A percentile compares a stretch with the other conserved stretches of the same genome.
These are phyloP conservation scores for Tinospora cordifolia DNA, from an alignment of 164 flowering plant genomes.

Conservation along the genomic window DNA sequence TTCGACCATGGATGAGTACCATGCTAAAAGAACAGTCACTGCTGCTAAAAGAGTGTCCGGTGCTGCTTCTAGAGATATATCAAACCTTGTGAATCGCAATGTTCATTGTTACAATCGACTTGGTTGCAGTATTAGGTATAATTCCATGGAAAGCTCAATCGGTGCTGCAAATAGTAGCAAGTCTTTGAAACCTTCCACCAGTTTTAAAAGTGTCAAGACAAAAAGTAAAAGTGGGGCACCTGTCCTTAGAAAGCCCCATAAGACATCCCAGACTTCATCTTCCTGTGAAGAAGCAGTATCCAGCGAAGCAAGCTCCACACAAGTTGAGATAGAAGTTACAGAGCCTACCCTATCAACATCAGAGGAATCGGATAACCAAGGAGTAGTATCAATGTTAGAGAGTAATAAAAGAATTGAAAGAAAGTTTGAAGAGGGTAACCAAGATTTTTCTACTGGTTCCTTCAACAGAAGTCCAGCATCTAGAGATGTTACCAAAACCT, in stretches of 20 bases:
- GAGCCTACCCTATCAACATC: constrained; percentile 21
- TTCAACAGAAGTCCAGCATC: constrained; percentile 26
- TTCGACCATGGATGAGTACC: constrained; percentile 43
- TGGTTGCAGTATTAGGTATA: constrained; percentile 62
- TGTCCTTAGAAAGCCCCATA: constrained; percentile 23
- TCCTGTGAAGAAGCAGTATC: constrained; percentile 34
- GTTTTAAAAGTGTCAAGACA: constrained; percentile 47
- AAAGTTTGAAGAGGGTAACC: constrained; percentile 24
- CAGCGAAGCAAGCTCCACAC: constrained; percentile 36
- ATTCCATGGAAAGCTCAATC: constrained; percentile 25
- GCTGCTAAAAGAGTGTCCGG: constrained; percentile 36
- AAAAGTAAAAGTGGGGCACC: constrained; percentile 27
- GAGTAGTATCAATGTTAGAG: constrained; percentile 28
- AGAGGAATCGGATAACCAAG: constrained; percentile 30
- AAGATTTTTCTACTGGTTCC: constrained; percentile 20
- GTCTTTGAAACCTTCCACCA: constrained; percentile 27
- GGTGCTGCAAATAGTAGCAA: constrained; percentile 34
- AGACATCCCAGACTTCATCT: constrained; percentile 23
- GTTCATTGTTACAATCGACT: constrained; percentile 51
- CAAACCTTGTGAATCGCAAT: constrained; percentile 27
- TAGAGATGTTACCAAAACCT: constrained; percentile 17
- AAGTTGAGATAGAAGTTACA: constrained; percentile 29
- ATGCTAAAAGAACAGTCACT: constrained; percentile 34
- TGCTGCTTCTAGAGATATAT: constrained; percentile 31
- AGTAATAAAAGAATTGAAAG: constrained; percentile 21